A percentile compares a stretch with the other conserved stretches of the same genome.
Evolutionary conservation across 352 stramenopile genomes (phyloP).

Genomic region (Phytophthora kernoviae): DNA sequence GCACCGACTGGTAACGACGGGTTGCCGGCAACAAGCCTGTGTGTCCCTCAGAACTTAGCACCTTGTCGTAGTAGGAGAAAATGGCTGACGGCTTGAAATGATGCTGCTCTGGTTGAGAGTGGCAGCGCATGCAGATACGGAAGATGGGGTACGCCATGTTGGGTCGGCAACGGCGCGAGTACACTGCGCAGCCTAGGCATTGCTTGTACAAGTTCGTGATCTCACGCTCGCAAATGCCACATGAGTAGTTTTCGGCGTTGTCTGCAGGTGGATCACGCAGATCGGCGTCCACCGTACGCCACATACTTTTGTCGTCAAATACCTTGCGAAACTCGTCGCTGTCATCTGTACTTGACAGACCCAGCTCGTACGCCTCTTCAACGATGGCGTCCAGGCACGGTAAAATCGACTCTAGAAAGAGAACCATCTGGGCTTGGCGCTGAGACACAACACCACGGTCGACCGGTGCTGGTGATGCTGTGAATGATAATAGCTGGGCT

Average conservation of each 20-base stretch:
- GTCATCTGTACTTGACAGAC: constrained; percentile 62
- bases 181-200: constrained; percentile 78
- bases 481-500: constrained; percentile 61
- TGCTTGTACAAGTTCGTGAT: constrained; percentile 90
- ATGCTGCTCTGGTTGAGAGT: constrained; percentile 72
- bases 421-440: constrained; percentile 79
- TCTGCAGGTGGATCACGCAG: constrained; percentile 39
- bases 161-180: constrained; percentile 53
- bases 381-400: constrained; percentile 80
- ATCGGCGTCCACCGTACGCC: constrained; percentile 68
- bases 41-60: constrained; percentile 78
- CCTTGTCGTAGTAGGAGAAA: constrained; percentile 65
- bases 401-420: constrained; percentile 83
- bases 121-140: constrained; percentile 74
- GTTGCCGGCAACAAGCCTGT: constrained; percentile 67
- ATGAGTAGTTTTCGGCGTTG: constrained; percentile 56
- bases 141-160: constrained; percentile 76
- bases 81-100: constrained; percentile 72
- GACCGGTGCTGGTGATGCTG: constrained; percentile 34
- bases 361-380: constrained; percentile 73
- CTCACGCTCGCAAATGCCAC: constrained; percentile 70
- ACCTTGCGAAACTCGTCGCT: constrained; percentile 75
- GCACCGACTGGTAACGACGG: constrained; percentile 65
- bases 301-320: constrained; percentile 78
- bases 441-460: constrained; percentile 63